Percentiles rank a stretch among this genome's conserved stretches.
phyloP scores from a whole-genome alignment of 306 rosid genomes.

The Vigna radiata region DNA sequence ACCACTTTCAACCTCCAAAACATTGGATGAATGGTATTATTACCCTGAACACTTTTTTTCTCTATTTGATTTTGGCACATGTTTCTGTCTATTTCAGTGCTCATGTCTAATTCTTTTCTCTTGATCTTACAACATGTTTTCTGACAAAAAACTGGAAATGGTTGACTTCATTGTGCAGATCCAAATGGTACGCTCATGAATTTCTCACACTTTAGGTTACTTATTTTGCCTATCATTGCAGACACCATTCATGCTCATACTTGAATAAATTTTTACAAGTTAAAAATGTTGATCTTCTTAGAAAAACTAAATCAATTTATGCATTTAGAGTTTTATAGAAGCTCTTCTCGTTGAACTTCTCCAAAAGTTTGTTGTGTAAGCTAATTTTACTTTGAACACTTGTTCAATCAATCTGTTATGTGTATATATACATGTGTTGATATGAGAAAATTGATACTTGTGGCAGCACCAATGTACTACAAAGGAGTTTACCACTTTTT shows the following conservation, averaged over 20 bases:
- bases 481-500: constrained; percentile 67
- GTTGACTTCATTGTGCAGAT: constrained; percentile 52
- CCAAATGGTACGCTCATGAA: constrained; percentile 55
- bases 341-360: neutral
- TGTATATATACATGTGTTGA: no score
- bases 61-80: neutral
- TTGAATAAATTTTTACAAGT: neutral
- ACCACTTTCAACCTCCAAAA: constrained; percentile 53
- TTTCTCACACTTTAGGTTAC: neutral
- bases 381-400: neutral
- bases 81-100: neutral
- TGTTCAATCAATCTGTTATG: no score
- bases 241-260: neutral
- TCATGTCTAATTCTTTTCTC: constrained; percentile 36
- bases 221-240: no score
- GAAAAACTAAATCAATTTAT: neutral
- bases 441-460: neutral
- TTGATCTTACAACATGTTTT: constrained; percentile 42
- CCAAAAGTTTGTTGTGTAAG: neutral
- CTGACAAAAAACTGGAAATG: constrained; percentile 33
- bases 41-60: neutral
- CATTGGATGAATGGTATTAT: constrained; percentile 54
- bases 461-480: constrained; percentile 49
- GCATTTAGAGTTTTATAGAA: neutral
- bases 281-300: no score